Base-by-base conservation (phyloP, 202 grass and related monocot genomes). In the Thinopyrum obtusiflorum region DNA sequence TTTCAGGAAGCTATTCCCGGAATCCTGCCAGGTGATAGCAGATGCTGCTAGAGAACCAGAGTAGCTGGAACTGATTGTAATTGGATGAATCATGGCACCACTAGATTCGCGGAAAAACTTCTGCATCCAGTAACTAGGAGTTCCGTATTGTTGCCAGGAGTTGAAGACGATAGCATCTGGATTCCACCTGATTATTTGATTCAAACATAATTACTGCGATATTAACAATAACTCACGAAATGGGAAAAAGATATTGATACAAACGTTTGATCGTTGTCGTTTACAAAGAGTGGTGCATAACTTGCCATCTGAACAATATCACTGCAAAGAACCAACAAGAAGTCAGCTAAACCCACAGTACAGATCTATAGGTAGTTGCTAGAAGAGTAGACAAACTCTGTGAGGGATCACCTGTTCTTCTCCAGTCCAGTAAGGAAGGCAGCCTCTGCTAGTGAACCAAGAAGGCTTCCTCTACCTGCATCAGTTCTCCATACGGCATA, bases 111-210 rank as follows among this genome's bases (percentile, higher is more conserved):
- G 78, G 85, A 94, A 98, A 84, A 93, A 65, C 0, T 83, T 89
- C 81, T 98, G 93, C 91, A 98, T 94, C 93, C 93, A 95, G 78
- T 98, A 98, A 79, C 96, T 98, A 11, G 96, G 96, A 82, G 93
- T 98, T 81, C 96, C 96, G 13, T 98, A 98, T 18, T 90, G 76
- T 20, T 98, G 89, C 87, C 91, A 88, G 17, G 97, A 98, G 85
- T 98, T 94, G 73, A 91, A 98, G 24, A 98, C 93, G 14, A 98
- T 94, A 21, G 97, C 93, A 61, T 98, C 97, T 24, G 97, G 97
- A 74, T 88, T 98, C 97, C 93, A 96, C 77, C 91, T 98, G 86
- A 89, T 82, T 88, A 66, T 73, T 85, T 75, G 42, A 26, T 85
- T 69, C 39, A 65, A 9, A 82, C 17, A 74, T 36, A 55, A 63